phyloP scores from a whole-genome alignment of 106 monocot species.

The Platanthera zijinensis region DNA sequence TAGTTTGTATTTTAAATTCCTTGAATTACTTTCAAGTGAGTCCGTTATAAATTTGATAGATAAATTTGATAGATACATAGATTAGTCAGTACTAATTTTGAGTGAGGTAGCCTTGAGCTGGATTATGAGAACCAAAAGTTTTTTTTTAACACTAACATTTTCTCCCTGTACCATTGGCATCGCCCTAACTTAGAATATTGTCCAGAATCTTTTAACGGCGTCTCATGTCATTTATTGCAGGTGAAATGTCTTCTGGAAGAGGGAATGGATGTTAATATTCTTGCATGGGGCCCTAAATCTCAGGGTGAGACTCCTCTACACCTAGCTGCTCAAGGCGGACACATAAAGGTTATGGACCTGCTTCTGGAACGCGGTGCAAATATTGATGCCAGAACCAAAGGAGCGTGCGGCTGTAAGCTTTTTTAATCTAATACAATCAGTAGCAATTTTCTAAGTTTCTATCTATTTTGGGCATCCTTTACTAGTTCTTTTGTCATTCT shows the following conservation, averaged over 20 bases:
- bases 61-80: too few relatives aligned
- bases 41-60: too few relatives aligned
- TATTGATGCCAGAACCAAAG: constrained; percentile 96
- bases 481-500: too few relatives aligned
- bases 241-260: constrained; percentile 76
- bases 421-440: background rate
- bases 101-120: too few relatives aligned
- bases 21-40: too few relatives aligned
- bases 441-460: background rate
- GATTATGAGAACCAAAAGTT: background rate
- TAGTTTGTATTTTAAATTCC: too few relatives aligned
- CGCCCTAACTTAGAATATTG: background rate
- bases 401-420: constrained; percentile 92
- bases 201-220: background rate
- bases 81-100: too few relatives aligned
- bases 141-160: background rate
- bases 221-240: constrained; percentile 18
- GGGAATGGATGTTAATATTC: constrained; percentile 74
- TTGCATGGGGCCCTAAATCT: constrained; percentile 84
- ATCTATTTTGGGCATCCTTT: too few relatives aligned
- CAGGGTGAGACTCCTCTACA: constrained; percentile 94
- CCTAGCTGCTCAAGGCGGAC: constrained; percentile 94
- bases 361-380: constrained; percentile 88
- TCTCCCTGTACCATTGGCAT: background rate
- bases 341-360: constrained; percentile 89